phyloP scores from a whole-genome alignment of 805 yeast genomes.

The Saccharomyces eubayanus region DNA sequence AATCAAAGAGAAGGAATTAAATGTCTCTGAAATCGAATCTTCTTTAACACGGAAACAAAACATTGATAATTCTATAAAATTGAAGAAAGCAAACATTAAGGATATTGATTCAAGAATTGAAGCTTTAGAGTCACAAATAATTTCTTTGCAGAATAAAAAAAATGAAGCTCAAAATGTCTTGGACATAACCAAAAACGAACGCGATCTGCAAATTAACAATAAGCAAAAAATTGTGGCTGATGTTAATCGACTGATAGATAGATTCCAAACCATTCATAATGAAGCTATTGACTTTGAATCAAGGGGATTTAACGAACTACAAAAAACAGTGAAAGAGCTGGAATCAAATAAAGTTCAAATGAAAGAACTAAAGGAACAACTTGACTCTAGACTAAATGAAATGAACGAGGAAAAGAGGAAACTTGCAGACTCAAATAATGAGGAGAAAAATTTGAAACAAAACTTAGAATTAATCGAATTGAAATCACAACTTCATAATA shows the following conservation, averaged over 20 bases:
- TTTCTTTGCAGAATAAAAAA: constrained; percentile 4
- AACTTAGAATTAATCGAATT: constrained; percentile 52
- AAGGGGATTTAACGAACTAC: neutral
- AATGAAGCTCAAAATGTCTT: constrained; percentile 1
- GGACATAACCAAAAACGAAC: neutral
- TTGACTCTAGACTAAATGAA: constrained; percentile 10
- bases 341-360: constrained; percentile 18
- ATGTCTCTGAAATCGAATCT: constrained; percentile 21
- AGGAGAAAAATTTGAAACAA: constrained; percentile 55
- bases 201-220: constrained; percentile 1
- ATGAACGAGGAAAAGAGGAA: constrained; percentile 25
- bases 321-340: constrained; percentile 9
- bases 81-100: constrained; percentile 8
- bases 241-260: neutral
- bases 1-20: constrained; percentile 17
- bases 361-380: constrained; percentile 6
- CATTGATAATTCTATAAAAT: constrained; percentile 9
- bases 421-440: constrained; percentile 48
- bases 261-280: neutral
- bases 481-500: constrained; percentile 31
- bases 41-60: constrained; percentile 8
- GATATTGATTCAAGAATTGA: constrained; percentile 8
- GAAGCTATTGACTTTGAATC: neutral
- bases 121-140: constrained; percentile 5
- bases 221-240: neutral